These are phyloP conservation scores for Calonectria multiphialidica DNA, from an alignment of 2,329 filamentous ascomycete genomes.

Conservation along the genomic window DNA sequence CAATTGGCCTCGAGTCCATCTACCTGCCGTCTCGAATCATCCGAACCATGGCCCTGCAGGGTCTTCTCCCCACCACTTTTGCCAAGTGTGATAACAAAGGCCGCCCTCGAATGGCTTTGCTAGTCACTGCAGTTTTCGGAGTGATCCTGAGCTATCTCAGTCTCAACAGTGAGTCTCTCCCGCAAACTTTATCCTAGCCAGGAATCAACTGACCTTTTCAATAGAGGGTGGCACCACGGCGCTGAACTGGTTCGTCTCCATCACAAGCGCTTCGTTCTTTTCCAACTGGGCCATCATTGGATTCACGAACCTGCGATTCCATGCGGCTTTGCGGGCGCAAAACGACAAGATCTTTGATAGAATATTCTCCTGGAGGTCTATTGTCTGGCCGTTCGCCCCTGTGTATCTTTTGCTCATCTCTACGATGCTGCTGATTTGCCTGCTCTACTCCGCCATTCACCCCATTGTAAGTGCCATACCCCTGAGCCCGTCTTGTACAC, in stretches of 20 bases:
- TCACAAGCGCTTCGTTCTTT: background rate
- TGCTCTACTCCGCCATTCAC: background rate
- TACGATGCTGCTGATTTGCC: background rate
- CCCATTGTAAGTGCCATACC: background rate
- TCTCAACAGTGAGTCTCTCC: conserved; percentile 1
- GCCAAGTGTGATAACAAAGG: conserved; percentile 23
- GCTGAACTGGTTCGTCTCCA: background rate
- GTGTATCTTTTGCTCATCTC: background rate
- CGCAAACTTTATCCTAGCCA: too few species aligned
- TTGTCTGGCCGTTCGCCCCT: background rate
- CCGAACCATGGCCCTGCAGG: conserved; percentile 21
- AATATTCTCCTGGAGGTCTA: background rate
- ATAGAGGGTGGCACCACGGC: background rate
- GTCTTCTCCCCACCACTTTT: conserved; percentile 5
- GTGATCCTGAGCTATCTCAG: conserved; percentile 29
- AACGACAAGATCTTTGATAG: background rate
- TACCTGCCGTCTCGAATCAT: conserved; percentile 19
- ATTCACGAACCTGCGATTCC: background rate
- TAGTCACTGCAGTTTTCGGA: conserved; percentile 2
- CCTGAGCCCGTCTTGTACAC: background rate
- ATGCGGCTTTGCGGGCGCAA: background rate
- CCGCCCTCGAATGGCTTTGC: conserved; percentile 17
- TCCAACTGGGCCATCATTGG: background rate
- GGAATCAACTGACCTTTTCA: too few species aligned
- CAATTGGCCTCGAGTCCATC: conserved; percentile 23